Base-by-base conservation (phyloP, 108 stramenopile genomes). In the Skeletonema marinoi region DNA sequence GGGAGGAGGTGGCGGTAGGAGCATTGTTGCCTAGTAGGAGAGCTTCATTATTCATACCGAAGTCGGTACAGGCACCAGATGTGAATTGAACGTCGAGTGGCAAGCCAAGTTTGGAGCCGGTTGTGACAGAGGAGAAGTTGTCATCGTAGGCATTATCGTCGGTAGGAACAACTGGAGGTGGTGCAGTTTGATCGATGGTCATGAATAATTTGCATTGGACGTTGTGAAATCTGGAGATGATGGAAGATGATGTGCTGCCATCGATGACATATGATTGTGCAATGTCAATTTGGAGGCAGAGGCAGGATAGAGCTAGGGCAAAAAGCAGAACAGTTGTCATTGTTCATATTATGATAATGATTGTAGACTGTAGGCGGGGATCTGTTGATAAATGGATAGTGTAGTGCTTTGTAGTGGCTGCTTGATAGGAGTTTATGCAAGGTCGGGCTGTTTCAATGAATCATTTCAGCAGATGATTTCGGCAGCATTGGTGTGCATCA, bases 261-360 rank as follows among this genome's bases (percentile, higher is more conserved):
- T 56, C 54, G 4, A 56, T 56, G 54, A 56, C 54, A 56, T 56
- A 56, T 9, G 54, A 56, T 56, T 56, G 54, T 9, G 54, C 54
- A 10, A 56, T 56, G 6, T 25, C n/a, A 2, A 25, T 19, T 19
- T 51, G 50, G 25, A 25, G 54, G 11, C 39, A 29, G 4, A 25
- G 54, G 7, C 6, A 21, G 1, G 54, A 56, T 2, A 56, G 54
- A 56, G 29, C 25, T 19, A 56, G 54, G 21, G n/a, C 3, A 25
- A 56, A n/a, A 4, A 56, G 54, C 16, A 1, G 9, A 25, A 2
- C 6, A 25, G 9, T 8, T 9, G 21, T 56, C 54, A 25, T 56
- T 51, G 50, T 51, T 39, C 0, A 12, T 39, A 41, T 41, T 11
- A 41, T 41, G 39, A 41, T 41, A 2, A 39, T 9, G 36, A 36